Evolutionary conservation across 768 basidiomycete species (phyloP).

Genomic region (Trichaptum fuscoviolaceum): DNA sequence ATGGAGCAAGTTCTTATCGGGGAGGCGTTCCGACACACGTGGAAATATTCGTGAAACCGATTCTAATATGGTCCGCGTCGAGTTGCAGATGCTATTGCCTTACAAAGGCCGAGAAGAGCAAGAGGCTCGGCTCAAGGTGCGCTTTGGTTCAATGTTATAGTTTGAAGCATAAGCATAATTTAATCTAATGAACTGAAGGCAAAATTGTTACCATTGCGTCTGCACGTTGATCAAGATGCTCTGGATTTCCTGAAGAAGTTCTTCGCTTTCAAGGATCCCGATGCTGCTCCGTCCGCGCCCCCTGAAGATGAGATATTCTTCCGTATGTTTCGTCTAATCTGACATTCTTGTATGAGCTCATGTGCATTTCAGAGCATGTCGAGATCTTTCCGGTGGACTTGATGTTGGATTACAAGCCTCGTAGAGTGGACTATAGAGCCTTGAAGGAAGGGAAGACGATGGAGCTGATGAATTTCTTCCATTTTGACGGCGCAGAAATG

Average conservation of each 20-base stretch:
- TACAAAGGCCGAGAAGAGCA: conserved; percentile 60
- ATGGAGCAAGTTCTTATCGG: conserved; percentile 95
- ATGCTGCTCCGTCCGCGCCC: conserved; percentile 31
- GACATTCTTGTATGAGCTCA: conserved; percentile 9
- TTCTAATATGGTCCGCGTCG: conserved; percentile 90
- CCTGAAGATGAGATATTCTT: conserved; percentile 59
- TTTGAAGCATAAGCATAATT: conserved; percentile 5
- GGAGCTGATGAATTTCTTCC: conserved; percentile 99
- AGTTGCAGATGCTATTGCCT: conserved; percentile 70
- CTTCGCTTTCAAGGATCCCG: conserved; percentile 77
- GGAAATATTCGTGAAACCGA: conserved; percentile 89
- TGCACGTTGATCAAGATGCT: conserved; percentile 98
- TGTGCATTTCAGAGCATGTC: conserved; percentile 63
- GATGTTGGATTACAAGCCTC: conserved; percentile 97
- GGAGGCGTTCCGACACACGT: conserved; percentile 74
- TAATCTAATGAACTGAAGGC: conserved; percentile 42
- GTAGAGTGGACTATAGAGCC: conserved; percentile 91
- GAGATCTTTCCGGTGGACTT: conserved; percentile 94
- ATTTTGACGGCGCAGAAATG: conserved; percentile 99
- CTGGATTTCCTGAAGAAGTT: conserved; percentile 97
- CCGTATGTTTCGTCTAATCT: conserved; percentile 42
- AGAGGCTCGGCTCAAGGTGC: conserved; percentile 73
- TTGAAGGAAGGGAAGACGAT: conserved; percentile 87
- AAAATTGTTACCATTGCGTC: conserved; percentile 81
- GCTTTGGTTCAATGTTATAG: conserved; percentile 22